Base-by-base conservation (phyloP, 2,329 filamentous ascomycete species). In the Blastomyces percursus region DNA sequence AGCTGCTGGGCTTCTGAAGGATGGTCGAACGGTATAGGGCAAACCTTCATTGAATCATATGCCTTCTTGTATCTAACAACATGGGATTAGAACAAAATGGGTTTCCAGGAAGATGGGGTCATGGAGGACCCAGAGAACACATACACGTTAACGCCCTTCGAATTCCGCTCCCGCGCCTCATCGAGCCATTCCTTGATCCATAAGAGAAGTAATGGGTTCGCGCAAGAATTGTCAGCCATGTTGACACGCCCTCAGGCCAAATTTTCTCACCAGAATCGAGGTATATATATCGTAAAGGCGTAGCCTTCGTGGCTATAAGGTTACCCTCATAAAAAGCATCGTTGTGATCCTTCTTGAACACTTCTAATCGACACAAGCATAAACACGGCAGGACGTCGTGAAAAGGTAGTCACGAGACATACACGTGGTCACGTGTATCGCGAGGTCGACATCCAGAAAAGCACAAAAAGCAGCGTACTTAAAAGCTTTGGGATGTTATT, bases 181-280 rank as follows among this genome's bases (percentile, higher is more conserved):
- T 91, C 87, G 59, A 88, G 81, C 87, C 87, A 91, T 77, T 91
- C 88, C 70, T 89, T 86, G 59, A 92, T 84, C 85, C 88, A 92
- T 66, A 77, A 76, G 12, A 92, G 80, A 9, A 91, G 80, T 50
- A 90, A 79, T 5, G 89, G 86, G 68, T 94, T 94, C 19, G 85
- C 82, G 66, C 83, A 86, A 16, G 70, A 68, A 59, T 77, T 74
- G 14, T 70, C 69, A 21, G 52, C 60, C 66, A 67, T 67, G 51
- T 16, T 61, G 9, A 32, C 54, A 44, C 12, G 4, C 7, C 30
- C 24, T 27, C n/a, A 14, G 4, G 40, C 21, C 12, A 48, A 48
- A 27, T 27, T 12, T 12, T 40, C 16, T 3, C 56, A 46, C 7
- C 56, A 32, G 27, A 32, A 30, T n/a, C 11, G n/a, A 38, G 12